A percentile compares a stretch with the other conserved stretches of the same genome.
phyloP scores from a whole-genome alignment of 257 asterid genomes.

The Sherardia arvensis region DNA sequence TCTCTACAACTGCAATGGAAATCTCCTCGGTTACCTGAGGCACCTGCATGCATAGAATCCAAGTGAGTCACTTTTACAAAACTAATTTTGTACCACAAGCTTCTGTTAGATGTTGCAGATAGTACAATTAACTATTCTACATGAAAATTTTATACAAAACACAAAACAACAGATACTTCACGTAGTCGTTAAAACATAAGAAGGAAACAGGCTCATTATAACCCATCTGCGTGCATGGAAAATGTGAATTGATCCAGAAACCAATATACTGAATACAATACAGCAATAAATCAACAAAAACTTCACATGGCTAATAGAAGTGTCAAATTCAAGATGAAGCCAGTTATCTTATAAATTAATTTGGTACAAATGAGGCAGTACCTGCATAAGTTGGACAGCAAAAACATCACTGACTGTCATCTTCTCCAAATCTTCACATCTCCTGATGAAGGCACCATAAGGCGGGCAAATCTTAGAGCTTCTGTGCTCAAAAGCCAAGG shows the following conservation, averaged over 20 bases:
- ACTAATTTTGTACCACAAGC: background rate
- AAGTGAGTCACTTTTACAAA: background rate
- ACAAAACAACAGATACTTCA: background rate
- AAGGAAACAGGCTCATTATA: background rate
- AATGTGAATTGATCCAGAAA: background rate
- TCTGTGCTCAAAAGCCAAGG: constrained; percentile 40
- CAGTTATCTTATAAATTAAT: background rate
- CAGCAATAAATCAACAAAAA: background rate
- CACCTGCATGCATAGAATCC: constrained; percentile 41
- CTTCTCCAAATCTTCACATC: constrained; percentile 75
- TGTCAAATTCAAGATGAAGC: no score
- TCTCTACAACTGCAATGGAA: constrained; percentile 75
- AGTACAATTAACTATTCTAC: background rate
- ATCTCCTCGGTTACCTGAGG: constrained; percentile 92
- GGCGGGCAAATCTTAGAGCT: constrained; percentile 43
- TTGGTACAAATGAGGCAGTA: constrained; percentile 11
- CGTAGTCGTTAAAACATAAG: background rate
- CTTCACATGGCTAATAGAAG: background rate
- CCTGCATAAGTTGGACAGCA: constrained; percentile 97
- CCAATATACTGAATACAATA: no score
- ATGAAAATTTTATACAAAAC: background rate
- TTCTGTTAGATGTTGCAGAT: background rate
- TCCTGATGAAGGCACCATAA: constrained; percentile 54
- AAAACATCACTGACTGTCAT: constrained; percentile 90
- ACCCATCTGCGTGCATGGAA: background rate